A percentile compares a stretch with the other conserved stretches of the same genome.
These are phyloP conservation scores for Scytalidium lignicola DNA, from an alignment of 2,329 filamentous ascomycete species.

Conservation along the genomic window DNA sequence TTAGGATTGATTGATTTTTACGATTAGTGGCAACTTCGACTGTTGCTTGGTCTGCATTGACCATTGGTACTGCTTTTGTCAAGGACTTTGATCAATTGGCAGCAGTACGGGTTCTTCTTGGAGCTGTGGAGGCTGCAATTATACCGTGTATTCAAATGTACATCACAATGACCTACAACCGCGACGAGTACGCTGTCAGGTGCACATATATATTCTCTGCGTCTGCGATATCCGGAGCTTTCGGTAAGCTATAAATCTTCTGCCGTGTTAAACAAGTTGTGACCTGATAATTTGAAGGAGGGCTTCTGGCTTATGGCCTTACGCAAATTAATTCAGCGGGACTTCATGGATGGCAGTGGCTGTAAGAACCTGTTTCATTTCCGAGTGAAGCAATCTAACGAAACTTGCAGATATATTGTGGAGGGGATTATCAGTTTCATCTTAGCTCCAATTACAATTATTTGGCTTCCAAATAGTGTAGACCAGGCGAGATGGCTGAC, in stretches of 20 bases:
- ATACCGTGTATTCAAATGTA: conserved; percentile 4
- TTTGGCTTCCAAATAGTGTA: conserved; percentile 3
- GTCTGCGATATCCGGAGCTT: conserved; percentile 2
- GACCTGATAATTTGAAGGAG: not conserved
- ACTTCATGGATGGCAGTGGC: conserved; percentile 4
- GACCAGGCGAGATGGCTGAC: conserved; percentile 1
- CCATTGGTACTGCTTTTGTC: conserved; percentile 11
- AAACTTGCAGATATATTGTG: not conserved
- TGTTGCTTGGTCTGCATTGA: conserved; percentile 6
- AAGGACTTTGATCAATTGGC: conserved; percentile 9
- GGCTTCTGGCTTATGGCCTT: conserved; percentile 1
- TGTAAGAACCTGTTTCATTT: not conserved
- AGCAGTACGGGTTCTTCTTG: conserved; percentile 8
- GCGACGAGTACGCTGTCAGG: conserved; percentile 1
- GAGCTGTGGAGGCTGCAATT: conserved; percentile 1
- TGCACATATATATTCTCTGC: conserved; percentile 2
- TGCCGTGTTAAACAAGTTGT: too few relatives aligned
- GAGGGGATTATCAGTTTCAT: conserved; percentile 2
- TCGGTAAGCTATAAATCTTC: not conserved
- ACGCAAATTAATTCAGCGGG: conserved; percentile 2
- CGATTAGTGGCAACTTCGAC: not conserved
- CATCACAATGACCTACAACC: conserved; percentile 4
- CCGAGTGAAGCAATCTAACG: not conserved
- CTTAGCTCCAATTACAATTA: not conserved
- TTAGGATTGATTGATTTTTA: too few relatives aligned